Conservation (phyloP, 225 moss, liverwort and hornwort species). For the Pseudisothecium myosuroides region DNA sequence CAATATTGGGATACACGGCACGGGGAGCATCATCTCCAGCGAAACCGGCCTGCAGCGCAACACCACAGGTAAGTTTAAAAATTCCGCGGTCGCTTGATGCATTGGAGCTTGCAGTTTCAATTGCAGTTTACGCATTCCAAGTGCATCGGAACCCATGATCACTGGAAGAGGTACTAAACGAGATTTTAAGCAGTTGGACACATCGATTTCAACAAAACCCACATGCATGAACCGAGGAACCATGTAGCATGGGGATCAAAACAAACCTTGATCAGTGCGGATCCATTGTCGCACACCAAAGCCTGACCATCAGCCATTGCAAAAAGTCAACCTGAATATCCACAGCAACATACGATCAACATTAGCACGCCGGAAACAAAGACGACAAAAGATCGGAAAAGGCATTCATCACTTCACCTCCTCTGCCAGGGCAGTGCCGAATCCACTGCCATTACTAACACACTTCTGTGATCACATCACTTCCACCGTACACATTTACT, state of each 20-base stretch:
- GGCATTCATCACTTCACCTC: neutral
- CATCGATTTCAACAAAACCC: neutral
- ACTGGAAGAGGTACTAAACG: neutral
- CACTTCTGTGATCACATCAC: neutral
- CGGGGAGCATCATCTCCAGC: neutral
- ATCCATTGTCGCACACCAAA: conserved; percentile 77
- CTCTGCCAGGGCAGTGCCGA: neutral
- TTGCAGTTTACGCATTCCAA: neutral
- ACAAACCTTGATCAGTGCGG: conserved; percentile 39
- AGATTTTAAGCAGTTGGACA: neutral
- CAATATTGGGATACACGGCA: conserved; percentile 48
- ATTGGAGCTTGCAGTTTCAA: too few species aligned
- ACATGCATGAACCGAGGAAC: neutral
- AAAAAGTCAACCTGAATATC: neutral
- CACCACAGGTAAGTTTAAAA: neutral
- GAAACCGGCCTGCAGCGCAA: conserved; percentile 58
- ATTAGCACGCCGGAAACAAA: neutral
- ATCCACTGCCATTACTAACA: neutral
- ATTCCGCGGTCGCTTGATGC: neutral
- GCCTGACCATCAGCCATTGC: conserved; percentile 65
- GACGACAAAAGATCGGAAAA: neutral
- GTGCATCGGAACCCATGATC: neutral
- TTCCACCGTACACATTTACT: neutral
- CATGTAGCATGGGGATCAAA: too few species aligned
- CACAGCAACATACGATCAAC: neutral